phyloP scores from a whole-genome alignment of 1,284 basidiomycete genomes.

The Sporisorium iseilematis-ciliati region DNA sequence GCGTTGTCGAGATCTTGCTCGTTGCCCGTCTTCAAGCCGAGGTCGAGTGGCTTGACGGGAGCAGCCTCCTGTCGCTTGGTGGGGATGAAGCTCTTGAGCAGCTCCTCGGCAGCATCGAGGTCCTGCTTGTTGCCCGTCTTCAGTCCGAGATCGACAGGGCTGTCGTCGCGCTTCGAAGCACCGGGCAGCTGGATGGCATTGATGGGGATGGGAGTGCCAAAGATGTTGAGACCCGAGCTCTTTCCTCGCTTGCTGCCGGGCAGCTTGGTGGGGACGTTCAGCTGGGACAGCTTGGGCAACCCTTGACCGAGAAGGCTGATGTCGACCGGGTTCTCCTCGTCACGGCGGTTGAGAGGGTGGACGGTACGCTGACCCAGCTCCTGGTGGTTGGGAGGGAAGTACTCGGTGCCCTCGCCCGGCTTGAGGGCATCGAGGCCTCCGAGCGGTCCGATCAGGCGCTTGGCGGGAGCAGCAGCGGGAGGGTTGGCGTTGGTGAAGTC shows the following conservation, averaged over 20 bases:
- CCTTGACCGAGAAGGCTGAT: slow-evolving; percentile 20
- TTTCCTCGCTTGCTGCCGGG: slow-evolving; percentile 22
- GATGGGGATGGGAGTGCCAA: slow-evolving; percentile 27
- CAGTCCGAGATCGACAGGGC: slow-evolving; percentile 20
- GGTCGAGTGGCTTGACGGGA: slow-evolving; percentile 18
- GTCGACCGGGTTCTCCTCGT: slow-evolving; percentile 16
- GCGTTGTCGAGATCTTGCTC: slow-evolving; percentile 32
- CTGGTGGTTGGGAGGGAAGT: slow-evolving; percentile 32
- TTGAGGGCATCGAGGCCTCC: slow-evolving; percentile 26
- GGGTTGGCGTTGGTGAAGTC: too few relatives aligned
- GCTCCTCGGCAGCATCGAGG: slow-evolving; percentile 15
- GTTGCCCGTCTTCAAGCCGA: slow-evolving; percentile 33
- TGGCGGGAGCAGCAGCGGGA: slow-evolving; percentile 10
- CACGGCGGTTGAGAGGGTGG: slow-evolving; percentile 40
- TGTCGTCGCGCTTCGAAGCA: slow-evolving; percentile 4
- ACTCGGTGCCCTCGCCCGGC: slow-evolving; percentile 13
- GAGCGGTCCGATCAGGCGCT: slow-evolving; percentile 29
- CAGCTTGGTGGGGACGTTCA: slow-evolving; percentile 11
- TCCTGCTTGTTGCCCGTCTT: slow-evolving; percentile 35
- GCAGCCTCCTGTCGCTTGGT: slow-evolving; percentile 22
- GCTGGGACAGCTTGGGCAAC: slow-evolving; percentile 6
- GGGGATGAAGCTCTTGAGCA: slow-evolving; percentile 24
- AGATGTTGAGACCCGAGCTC: slow-evolving; percentile 26
- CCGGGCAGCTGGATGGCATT: slow-evolving; percentile 10
- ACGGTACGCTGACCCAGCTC: slow-evolving; percentile 27